These are phyloP conservation scores for Novakomyces olei DNA, from an alignment of 805 yeast species.

Conservation along the genomic window DNA sequence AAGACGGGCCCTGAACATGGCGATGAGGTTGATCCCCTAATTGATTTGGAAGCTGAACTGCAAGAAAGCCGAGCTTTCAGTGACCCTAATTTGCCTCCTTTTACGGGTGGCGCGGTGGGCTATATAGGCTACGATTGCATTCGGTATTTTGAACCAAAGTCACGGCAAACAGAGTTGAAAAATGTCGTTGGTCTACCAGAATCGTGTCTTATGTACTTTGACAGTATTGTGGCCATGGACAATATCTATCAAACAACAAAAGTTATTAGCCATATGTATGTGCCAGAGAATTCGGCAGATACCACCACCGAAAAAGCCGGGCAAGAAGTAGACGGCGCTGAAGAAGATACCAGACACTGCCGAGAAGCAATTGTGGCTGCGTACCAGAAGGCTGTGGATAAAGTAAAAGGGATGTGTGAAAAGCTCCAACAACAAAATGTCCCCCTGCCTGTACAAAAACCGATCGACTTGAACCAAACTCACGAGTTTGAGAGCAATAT, in stretches of 20 bases:
- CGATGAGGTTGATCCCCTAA: conserved; percentile 59
- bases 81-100: conserved; percentile 59
- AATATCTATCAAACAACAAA: conserved; percentile 86
- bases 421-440: conserved; percentile 17
- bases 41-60: conserved; percentile 53
- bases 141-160: conserved; percentile 86
- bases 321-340: no score
- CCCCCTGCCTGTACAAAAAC: conserved; percentile 53
- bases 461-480: conserved; percentile 40
- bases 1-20: conserved; percentile 53
- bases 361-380: conserved; percentile 34
- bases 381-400: conserved; percentile 31
- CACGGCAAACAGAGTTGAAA: conserved; percentile 38
- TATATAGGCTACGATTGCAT: conserved; percentile 92
- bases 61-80: conserved; percentile 41
- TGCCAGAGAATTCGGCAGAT: conserved; percentile 10
- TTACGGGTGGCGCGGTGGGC: conserved; percentile 77
- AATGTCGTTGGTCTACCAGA: conserved; percentile 79
- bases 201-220: conserved; percentile 76
- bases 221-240: conserved; percentile 76
- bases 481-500: conserved; percentile 52
- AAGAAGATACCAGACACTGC: conserved; percentile 6
- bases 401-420: conserved; percentile 28
- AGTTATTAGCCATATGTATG: conserved; percentile 40
- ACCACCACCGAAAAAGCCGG: no score